Conservation (phyloP, 768 basidiomycete genomes). For the Sporobolomyces phaffii region DNA sequence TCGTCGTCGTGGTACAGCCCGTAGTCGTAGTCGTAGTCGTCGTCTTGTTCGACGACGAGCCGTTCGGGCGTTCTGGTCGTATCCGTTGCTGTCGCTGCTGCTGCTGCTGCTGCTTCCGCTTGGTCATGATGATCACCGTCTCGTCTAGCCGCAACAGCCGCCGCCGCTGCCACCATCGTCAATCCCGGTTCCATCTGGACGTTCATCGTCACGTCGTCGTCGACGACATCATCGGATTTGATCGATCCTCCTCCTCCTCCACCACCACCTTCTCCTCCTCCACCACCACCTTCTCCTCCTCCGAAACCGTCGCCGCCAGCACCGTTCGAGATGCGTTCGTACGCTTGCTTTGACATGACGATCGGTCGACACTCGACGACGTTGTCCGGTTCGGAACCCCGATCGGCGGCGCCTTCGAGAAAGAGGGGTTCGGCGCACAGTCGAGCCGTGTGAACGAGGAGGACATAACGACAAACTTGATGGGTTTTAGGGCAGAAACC, state of each 20-base stretch:
- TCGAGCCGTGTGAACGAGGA: constrained; percentile 90
- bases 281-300: too few species aligned
- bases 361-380: constrained; percentile 33
- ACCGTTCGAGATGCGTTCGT: background rate
- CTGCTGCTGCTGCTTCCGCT: background rate
- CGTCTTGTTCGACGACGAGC: background rate
- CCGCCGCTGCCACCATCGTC: too few species aligned
- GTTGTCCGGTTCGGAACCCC: constrained; percentile 59
- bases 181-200: too few species aligned
- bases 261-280: too few species aligned
- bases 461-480: constrained; percentile 87
- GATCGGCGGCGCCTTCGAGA: constrained; percentile 64
- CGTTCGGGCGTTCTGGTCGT: background rate
- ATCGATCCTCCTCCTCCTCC: too few species aligned
- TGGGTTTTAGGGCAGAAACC: too few species aligned
- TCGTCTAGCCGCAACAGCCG: too few species aligned
- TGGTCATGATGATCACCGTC: too few species aligned
- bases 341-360: background rate
- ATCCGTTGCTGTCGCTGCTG: too few species aligned
- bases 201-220: too few species aligned
- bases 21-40: background rate
- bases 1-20: background rate
- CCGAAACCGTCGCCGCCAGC: background rate
- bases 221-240: too few species aligned
- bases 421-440: constrained; percentile 91